Evolutionary conservation across 352 stramenopile genomes (phyloP), one percentile per base, ranked within the genome.

Genomic region (Globisporangium recalcitrans): DNA sequence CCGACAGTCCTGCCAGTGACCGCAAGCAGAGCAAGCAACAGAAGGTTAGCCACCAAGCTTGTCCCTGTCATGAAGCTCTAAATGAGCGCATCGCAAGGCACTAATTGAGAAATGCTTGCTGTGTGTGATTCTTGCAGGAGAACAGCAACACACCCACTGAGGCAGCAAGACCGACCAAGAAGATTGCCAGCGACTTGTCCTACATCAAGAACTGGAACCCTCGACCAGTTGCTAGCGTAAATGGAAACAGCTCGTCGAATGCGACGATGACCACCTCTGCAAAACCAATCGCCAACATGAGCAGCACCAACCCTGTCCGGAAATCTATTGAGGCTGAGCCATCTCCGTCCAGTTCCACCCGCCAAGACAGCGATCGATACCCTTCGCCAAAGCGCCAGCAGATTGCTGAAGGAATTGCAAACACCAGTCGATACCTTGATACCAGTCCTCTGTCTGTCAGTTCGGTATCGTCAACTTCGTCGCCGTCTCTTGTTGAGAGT

Each of bases 391-490:
- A 84, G 58, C 71, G 68, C 2, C 71, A 75, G 42, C 77, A 82
- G 40, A 21, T 78, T 22, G 68, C 75, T 9, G 49, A 53, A 16
- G 61, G 58, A 40, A 46, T 65, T 9, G 56, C 65, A 22, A 60
- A 53, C 44, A 63, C 52, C 16, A 75, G 66, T 56, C 71, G 65
- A 1, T 62, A 71, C 36, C 68, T 60, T 1, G 73, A 80, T 34
- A 57, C 67, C 46, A 80, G 70, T 26, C 74, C 74, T 10, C 27
- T 71, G 1, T 87, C 80, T 8, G 75, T 78, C 14, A 75, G 67
- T 27, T 89, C 80, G 16, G 58, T 74, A 26, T 88, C 80, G 26
- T 90, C 80, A 0, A 61, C 71, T 11, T 90, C 80, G 11, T 90
- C 80, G 21, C 80, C 80, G 14, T 68, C 68, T 26, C 72, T 62